phyloP scores from a whole-genome alignment of 768 basidiomycete species.

The Pleurotus eryngii region DNA sequence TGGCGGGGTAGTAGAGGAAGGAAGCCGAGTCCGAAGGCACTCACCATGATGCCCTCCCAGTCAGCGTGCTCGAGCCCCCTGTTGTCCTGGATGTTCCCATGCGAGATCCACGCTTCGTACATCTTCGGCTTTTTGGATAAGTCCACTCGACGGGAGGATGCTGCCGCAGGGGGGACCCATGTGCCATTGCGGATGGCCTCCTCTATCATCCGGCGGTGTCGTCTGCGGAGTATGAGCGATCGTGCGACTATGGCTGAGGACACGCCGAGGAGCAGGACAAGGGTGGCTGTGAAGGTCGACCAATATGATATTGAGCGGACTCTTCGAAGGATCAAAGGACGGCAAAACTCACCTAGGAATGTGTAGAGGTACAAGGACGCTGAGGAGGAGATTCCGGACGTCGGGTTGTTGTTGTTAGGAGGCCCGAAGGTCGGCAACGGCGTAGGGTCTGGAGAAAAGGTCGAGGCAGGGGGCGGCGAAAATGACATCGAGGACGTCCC shows the following conservation, averaged over 20 bases:
- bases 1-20: not conserved
- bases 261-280: slow-evolving; percentile 64
- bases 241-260: slow-evolving; percentile 65
- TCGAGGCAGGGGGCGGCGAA: not conserved
- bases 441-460: not conserved
- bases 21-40: not conserved
- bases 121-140: slow-evolving; percentile 43
- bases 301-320: not conserved
- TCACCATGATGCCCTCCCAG: slow-evolving; percentile 27
- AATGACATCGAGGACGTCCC: not conserved
- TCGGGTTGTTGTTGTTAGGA: not conserved
- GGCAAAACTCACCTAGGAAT: not conserved
- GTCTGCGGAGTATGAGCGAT: slow-evolving; percentile 59
- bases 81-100: slow-evolving; percentile 6
- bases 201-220: slow-evolving; percentile 55
- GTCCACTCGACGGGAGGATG: slow-evolving; percentile 30
- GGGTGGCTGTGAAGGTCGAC: slow-evolving; percentile 53
- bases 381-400: not conserved
- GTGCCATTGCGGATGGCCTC: slow-evolving; percentile 66
- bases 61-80: slow-evolving; percentile 6
- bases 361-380: slow-evolving; percentile 5
- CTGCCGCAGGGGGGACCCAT: slow-evolving; percentile 39
- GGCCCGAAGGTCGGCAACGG: not conserved
- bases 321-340: not conserved
- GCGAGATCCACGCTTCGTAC: slow-evolving; percentile 41